Percentiles rank a stretch among this genome's conserved stretches.
These are phyloP conservation scores for Trichocladium antarcticum DNA, from an alignment of 495 filamentous ascomycete genomes.

Conservation along the genomic window DNA sequence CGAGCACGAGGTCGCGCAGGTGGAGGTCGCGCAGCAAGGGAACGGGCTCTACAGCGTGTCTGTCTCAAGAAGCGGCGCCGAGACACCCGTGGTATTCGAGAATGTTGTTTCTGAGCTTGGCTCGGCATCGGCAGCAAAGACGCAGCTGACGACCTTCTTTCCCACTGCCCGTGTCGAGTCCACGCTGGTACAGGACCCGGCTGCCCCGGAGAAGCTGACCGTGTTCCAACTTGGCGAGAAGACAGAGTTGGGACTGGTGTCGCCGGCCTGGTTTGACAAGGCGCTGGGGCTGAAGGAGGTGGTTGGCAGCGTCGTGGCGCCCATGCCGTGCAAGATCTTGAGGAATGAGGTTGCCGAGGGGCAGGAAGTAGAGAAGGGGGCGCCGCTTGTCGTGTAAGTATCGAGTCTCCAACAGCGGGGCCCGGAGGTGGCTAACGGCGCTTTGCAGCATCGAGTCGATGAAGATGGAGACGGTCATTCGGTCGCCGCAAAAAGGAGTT, in stretches of 20 bases:
- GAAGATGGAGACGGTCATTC: constrained; percentile 99
- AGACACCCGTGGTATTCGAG: constrained; percentile 28
- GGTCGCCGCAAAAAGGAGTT: constrained; percentile 72
- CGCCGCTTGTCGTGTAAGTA: constrained; percentile 71
- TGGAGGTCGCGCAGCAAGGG: constrained; percentile 54
- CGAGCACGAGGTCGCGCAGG: constrained; percentile 33
- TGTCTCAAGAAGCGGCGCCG: constrained; percentile 39
- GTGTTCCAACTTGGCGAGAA: constrained; percentile 76
- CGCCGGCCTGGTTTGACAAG: constrained; percentile 75
- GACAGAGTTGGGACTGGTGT: constrained; percentile 54
- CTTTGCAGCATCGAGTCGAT: constrained; percentile 73
- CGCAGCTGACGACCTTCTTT: constrained; percentile 49
- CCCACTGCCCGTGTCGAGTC: constrained; percentile 70
- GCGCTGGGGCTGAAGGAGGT: constrained; percentile 73
- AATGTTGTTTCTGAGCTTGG: constrained; percentile 34
- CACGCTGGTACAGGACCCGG: constrained; percentile 57
- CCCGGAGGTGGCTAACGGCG: neutral
- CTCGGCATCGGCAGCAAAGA: constrained; percentile 19
- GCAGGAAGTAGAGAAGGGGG: constrained; percentile 69
- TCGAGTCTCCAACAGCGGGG: neutral
- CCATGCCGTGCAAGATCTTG: constrained; percentile 91
- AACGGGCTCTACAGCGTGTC: constrained; percentile 53
- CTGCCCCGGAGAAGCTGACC: constrained; percentile 49
- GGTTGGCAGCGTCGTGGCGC: constrained; percentile 67
- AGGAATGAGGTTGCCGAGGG: constrained; percentile 75